These are phyloP conservation scores for Tremellales sp. DNA, from an alignment of 1,284 basidiomycete genomes.

Conservation along the genomic window DNA sequence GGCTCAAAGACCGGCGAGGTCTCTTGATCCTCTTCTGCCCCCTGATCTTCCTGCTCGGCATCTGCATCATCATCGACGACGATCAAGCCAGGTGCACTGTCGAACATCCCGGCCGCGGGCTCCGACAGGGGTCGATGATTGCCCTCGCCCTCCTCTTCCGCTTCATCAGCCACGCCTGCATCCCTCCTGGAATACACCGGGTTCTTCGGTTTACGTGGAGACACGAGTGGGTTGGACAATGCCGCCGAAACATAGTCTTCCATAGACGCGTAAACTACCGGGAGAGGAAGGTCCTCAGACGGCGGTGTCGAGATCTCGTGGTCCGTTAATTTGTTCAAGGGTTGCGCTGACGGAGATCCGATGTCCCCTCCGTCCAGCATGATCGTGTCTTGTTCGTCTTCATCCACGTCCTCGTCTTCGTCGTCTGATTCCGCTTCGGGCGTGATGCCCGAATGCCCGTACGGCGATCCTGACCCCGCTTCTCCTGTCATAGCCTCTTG, in stretches of 20 bases:
- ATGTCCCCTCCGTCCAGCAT: slow-evolving; percentile 6
- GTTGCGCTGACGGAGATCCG: background rate
- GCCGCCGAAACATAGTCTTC: background rate
- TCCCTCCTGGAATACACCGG: background rate
- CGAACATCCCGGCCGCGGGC: too few species aligned
- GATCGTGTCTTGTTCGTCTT: slow-evolving; percentile 40
- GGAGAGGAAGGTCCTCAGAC: too few species aligned
- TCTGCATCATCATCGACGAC: too few species aligned
- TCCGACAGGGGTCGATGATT: too few species aligned
- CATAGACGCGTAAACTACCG: background rate
- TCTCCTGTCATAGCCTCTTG: too few species aligned
- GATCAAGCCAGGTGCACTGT: too few species aligned
- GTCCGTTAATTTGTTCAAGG: background rate
- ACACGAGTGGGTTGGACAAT: background rate
- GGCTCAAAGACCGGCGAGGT: too few species aligned
- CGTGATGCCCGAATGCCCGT: too few species aligned
- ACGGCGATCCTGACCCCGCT: too few species aligned
- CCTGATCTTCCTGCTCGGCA: too few species aligned
- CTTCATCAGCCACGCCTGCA: background rate
- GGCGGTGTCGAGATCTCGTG: background rate
- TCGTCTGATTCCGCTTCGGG: too few species aligned
- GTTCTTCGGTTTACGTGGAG: background rate
- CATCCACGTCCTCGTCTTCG: slow-evolving; percentile 49
- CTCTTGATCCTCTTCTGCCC: too few species aligned
- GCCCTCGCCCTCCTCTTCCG: background rate